A percentile compares a stretch with the other conserved stretches of the same genome.
Evolutionary conservation across 257 asterid genomes (phyloP).

Genomic region (Capsicum rhomboideum): DNA sequence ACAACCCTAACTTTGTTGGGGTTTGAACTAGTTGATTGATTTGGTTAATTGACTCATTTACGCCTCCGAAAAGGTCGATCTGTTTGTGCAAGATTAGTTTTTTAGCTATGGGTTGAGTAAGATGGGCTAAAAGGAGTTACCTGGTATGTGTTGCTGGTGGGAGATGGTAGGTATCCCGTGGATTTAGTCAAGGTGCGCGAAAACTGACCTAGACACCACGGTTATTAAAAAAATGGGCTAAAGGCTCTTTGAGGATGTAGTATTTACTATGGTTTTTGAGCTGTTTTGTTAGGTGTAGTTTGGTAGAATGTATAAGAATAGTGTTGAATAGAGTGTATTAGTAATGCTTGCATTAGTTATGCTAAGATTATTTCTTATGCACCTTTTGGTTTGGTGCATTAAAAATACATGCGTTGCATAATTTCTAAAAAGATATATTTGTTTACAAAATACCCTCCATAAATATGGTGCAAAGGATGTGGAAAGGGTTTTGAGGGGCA

Average conservation of each 20-base stretch:
- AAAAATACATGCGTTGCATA: background rate
- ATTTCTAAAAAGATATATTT: background rate
- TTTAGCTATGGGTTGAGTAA: background rate
- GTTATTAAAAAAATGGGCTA: background rate
- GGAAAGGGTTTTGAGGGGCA: background rate
- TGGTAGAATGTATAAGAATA: background rate
- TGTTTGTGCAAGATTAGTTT: background rate
- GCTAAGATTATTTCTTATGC: background rate
- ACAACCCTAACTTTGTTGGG: background rate
- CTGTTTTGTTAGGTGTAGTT: background rate
- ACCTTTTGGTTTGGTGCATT: background rate
- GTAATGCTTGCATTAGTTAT: background rate
- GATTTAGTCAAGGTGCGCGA: no score
- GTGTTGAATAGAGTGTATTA: background rate
- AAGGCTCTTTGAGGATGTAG: background rate
- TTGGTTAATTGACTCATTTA: background rate
- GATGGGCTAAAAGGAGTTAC: background rate
- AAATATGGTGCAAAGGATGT: background rate
- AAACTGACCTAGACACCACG: no score
- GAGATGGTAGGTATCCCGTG: no score
- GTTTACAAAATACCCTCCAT: background rate
- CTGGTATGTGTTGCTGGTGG: no score
- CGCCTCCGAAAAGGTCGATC: background rate
- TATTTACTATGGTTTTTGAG: background rate
- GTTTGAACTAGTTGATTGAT: background rate